Evolutionary conservation across 495 filamentous ascomycete species (phyloP).

Genomic region (Astrothelium subdiscretum): DNA sequence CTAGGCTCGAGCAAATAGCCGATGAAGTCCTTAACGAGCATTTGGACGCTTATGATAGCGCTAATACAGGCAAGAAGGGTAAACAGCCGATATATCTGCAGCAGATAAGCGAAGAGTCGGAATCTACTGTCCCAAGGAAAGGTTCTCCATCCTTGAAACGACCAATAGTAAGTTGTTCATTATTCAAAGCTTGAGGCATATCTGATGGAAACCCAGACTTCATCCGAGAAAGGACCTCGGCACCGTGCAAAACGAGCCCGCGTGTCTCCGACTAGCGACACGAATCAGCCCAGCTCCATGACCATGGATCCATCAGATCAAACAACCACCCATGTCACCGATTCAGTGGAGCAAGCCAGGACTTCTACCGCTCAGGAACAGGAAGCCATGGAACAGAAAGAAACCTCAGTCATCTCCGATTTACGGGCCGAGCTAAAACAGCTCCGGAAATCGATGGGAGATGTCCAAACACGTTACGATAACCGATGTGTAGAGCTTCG

Average conservation of each 20-base stretch:
- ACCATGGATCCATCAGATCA: slow-evolving; percentile 12
- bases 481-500: slow-evolving; percentile 11
- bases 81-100: no score
- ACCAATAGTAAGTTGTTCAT: background rate
- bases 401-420: background rate
- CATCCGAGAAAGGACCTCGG: background rate
- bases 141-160: background rate
- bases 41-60: no score
- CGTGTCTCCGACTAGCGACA: background rate
- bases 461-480: slow-evolving; percentile 15
- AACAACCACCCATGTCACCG: slow-evolving; percentile 18
- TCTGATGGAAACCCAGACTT: background rate
- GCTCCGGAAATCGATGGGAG: slow-evolving; percentile 9
- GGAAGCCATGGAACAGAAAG: background rate
- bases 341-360: slow-evolving; percentile 13
- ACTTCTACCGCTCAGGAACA: background rate
- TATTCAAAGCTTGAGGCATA: background rate
- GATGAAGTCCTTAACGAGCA: background rate
- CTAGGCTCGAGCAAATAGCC: background rate
- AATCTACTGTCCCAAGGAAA: no score
- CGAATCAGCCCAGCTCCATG: background rate
- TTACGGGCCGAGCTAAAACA: background rate
- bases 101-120: no score
- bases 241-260: background rate
- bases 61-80: no score